Conservation (phyloP, 2,329 filamentous ascomycete species). For the Dryadomyces sulphureus region DNA sequence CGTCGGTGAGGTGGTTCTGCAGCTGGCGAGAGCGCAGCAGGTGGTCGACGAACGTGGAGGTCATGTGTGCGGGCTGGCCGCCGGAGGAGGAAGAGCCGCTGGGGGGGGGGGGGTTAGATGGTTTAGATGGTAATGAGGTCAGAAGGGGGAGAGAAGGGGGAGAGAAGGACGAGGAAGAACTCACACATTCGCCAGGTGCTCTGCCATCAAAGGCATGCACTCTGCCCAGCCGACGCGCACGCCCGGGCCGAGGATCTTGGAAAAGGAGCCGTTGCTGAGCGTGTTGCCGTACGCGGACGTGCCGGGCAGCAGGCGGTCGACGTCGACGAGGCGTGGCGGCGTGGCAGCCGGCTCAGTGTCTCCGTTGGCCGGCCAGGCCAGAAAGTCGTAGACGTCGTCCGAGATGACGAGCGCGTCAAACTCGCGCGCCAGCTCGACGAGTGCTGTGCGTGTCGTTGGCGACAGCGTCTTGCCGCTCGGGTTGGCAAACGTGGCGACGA, state of each 20-base stretch:
- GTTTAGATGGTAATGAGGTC: too few relatives aligned
- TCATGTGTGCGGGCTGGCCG: constrained; percentile 15
- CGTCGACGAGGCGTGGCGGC: constrained; percentile 40
- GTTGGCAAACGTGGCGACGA: constrained; percentile 55
- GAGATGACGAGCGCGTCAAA: constrained; percentile 47
- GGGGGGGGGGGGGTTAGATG: too few relatives aligned
- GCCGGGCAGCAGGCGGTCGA: constrained; percentile 39
- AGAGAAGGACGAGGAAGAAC: too few relatives aligned
- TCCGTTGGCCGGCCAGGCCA: constrained; percentile 36
- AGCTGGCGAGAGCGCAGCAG: constrained; percentile 37
- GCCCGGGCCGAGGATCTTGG: constrained; percentile 50
- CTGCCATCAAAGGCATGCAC: constrained; percentile 38
- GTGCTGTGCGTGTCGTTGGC: constrained; percentile 33
- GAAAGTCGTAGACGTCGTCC: constrained; percentile 60
- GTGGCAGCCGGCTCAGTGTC: constrained; percentile 1
- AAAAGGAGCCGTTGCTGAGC: constrained; percentile 52
- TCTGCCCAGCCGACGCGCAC: constrained; percentile 50
- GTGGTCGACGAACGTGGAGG: constrained; percentile 23
- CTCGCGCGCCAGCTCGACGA: constrained; percentile 45
- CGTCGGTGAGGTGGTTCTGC: constrained; percentile 33
- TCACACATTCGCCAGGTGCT: constrained; percentile 24
- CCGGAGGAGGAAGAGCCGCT: constrained; percentile 15
- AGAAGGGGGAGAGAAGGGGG: too few relatives aligned
- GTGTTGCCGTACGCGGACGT: constrained; percentile 46
- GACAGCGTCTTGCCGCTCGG: constrained; percentile 53